phyloP scores from a whole-genome alignment of 345 rosid species.

The Anastatica hierochuntica region DNA sequence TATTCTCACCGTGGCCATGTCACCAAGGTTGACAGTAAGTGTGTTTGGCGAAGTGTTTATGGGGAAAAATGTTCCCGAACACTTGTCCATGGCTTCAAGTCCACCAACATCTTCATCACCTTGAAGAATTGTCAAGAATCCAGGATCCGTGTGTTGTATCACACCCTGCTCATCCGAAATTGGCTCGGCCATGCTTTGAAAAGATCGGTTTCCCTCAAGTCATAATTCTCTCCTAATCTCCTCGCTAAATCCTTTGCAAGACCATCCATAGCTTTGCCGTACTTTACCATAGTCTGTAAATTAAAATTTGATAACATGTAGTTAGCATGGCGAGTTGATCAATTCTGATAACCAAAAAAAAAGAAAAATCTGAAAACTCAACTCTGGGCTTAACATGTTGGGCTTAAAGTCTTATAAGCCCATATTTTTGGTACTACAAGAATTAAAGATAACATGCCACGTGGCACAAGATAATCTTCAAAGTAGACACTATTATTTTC shows the following conservation, averaged over 20 bases:
- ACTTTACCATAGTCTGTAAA: conserved; percentile 36
- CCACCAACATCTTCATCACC: conserved; percentile 58
- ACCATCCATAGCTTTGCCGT: conserved; percentile 44
- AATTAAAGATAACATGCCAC: conserved; percentile 24
- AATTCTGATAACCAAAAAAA: not conserved
- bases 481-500: not conserved
- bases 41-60: conserved; percentile 54
- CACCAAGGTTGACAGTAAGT: conserved; percentile 69
- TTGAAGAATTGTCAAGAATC: conserved; percentile 8
- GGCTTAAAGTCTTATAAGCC: not conserved
- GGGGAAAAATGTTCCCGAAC: conserved; percentile 33
- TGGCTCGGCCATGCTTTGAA: conserved; percentile 62
- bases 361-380: conserved; percentile 30
- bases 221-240: conserved; percentile 34
- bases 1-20: conserved; percentile 33
- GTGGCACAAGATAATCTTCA: conserved; percentile 22
- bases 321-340: too few relatives aligned
- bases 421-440: too few relatives aligned
- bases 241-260: conserved; percentile 22
- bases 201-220: not conserved
- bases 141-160: conserved; percentile 12
- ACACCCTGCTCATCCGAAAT: conserved; percentile 35
- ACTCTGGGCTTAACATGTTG: too few relatives aligned
- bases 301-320: too few relatives aligned
- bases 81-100: conserved; percentile 50